Evolutionary conservation across 2,329 filamentous ascomycete genomes (phyloP).

Genomic region (Trichoderma hamatum): DNA sequence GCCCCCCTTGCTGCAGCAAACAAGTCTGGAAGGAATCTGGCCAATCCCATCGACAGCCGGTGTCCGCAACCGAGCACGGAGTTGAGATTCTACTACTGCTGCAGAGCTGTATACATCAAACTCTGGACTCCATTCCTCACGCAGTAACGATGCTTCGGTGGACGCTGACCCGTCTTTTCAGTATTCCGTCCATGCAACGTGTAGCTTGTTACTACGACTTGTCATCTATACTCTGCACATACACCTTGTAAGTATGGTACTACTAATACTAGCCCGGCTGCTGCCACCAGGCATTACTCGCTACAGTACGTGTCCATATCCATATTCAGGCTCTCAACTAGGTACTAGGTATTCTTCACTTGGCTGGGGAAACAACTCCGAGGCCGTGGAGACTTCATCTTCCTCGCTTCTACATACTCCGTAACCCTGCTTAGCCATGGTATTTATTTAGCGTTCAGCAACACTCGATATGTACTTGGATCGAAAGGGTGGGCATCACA

Average conservation of each 20-base stretch:
- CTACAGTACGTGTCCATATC: not conserved
- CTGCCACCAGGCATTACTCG: not conserved
- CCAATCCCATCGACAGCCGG: conserved; percentile 7
- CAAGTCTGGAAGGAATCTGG: not conserved
- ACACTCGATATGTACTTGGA: not conserved
- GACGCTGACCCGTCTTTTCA: not conserved
- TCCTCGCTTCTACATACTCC: not conserved
- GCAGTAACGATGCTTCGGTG: not conserved
- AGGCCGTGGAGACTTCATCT: not conserved
- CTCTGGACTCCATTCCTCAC: conserved; percentile 4
- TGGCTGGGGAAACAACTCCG: not conserved
- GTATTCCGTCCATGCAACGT: not conserved
- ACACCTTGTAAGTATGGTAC: not conserved
- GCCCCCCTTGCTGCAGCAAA: not conserved
- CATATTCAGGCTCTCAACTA: not conserved
- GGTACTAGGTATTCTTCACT: not conserved
- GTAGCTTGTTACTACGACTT: not conserved
- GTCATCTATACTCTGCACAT: not conserved
- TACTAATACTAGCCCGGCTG: not conserved
- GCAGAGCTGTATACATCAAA: conserved; percentile 6
- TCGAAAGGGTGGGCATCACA: conserved; percentile 13
- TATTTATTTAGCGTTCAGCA: not conserved
- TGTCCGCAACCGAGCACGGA: not conserved
- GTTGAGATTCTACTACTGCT: conserved; percentile 11
- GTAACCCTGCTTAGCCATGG: not conserved